These are phyloP conservation scores for Lanmaoa pseudosensibilis DNA, from an alignment of 768 basidiomycete species.

Conservation along the genomic window DNA sequence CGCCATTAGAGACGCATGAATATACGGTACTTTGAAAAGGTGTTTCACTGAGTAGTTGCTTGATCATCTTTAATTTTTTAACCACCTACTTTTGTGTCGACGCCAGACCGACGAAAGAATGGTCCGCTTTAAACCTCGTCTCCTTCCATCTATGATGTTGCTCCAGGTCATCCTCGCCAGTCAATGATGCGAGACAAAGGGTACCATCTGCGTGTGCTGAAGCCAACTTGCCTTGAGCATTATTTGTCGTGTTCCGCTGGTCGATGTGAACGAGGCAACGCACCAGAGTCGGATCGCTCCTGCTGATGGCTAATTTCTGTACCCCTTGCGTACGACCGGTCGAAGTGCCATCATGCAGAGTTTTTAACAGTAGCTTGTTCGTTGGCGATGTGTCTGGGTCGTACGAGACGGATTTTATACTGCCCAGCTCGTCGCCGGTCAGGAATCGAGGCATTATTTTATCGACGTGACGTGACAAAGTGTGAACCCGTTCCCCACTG, in stretches of 20 bases:
- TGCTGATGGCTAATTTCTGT: conserved; percentile 39
- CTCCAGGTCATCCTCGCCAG: conserved; percentile 43
- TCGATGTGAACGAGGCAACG: conserved; percentile 20
- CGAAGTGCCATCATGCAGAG: conserved; percentile 33
- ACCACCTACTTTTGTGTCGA: conserved; percentile 47
- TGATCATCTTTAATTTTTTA: background rate
- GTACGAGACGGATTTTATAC: conserved; percentile 62
- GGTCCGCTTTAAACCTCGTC: conserved; percentile 49
- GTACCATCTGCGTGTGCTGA: conserved; percentile 65
- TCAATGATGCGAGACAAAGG: conserved; percentile 43
- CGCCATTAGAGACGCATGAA: conserved; percentile 77
- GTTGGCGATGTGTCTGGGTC: conserved; percentile 31
- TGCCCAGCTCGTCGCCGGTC: conserved; percentile 77
- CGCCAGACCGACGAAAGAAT: conserved; percentile 63
- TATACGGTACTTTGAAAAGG: conserved; percentile 40
- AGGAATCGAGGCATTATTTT: conserved; percentile 63
- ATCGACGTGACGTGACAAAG: conserved; percentile 26
- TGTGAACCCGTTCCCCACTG: background rate
- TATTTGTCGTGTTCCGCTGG: conserved; percentile 18
- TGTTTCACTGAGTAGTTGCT: conserved; percentile 1
- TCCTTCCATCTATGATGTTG: conserved; percentile 61
- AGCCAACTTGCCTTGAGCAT: conserved; percentile 58
- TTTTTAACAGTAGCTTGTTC: conserved; percentile 36
- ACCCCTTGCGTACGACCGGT: conserved; percentile 38
- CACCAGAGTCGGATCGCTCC: conserved; percentile 40